Conservation (phyloP, 495 filamentous ascomycete genomes). For the Penicillium pancosmium region DNA sequence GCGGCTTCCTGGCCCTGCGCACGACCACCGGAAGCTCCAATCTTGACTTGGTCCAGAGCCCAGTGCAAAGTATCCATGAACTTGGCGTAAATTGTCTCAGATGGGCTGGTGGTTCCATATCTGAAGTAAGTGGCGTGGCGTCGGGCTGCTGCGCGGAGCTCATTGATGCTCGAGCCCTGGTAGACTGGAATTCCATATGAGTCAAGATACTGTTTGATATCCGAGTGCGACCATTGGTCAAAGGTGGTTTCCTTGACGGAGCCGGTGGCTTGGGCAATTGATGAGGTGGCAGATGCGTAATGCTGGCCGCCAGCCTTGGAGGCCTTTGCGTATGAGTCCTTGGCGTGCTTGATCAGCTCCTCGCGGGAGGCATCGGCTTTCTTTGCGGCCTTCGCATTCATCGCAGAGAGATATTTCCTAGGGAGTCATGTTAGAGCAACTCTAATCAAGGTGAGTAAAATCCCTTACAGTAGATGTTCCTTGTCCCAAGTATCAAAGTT, state of each 20-base stretch:
- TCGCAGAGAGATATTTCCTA: constrained; percentile 68
- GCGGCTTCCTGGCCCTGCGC: constrained; percentile 58
- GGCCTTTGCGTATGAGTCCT: constrained; percentile 69
- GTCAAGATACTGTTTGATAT: constrained; percentile 81
- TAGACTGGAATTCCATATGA: constrained; percentile 76
- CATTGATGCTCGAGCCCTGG: constrained; percentile 67
- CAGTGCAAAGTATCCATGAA: constrained; percentile 62
- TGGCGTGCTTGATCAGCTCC: constrained; percentile 70
- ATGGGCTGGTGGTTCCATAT: constrained; percentile 71
- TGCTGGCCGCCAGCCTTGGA: constrained; percentile 67
- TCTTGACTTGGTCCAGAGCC: constrained; percentile 60
- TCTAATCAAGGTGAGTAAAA: constrained; percentile 4
- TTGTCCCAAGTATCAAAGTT: constrained; percentile 82
- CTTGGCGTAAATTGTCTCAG: constrained; percentile 66
- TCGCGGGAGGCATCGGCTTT: constrained; percentile 69
- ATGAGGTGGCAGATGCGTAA: constrained; percentile 75
- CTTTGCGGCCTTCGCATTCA: constrained; percentile 69
- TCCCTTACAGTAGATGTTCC: constrained; percentile 69
- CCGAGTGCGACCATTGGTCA: constrained; percentile 79
- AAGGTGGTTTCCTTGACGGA: constrained; percentile 70
- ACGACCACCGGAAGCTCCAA: constrained; percentile 65
- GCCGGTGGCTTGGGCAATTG: constrained; percentile 68
- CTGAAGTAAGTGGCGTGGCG: constrained; percentile 75
- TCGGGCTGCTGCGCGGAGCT: constrained; percentile 67
- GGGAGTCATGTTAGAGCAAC: neutral